Conservation (phyloP, 2,329 filamentous ascomycete genomes). For the Colletotrichum magnum region DNA sequence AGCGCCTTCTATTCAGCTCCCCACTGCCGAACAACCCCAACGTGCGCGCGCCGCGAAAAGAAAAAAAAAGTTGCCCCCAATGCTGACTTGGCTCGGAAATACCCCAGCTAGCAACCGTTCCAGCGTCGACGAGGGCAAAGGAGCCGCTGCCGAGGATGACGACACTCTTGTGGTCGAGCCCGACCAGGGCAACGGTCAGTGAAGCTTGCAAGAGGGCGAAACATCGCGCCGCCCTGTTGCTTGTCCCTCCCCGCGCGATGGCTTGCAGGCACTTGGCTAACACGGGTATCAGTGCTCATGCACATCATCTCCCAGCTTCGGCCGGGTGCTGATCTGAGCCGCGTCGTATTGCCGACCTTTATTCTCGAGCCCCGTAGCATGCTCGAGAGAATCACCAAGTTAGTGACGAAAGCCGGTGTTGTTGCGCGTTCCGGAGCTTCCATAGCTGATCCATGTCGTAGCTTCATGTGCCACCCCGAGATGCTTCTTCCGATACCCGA, state of each 20-base stretch:
- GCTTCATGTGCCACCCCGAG: conserved; percentile 99
- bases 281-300: conserved; percentile 77
- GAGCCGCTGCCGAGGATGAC: conserved; percentile 67
- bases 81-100: conserved; percentile 59
- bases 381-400: conserved; percentile 99
- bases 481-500: conserved; percentile 89
- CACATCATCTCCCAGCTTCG: conserved; percentile 98
- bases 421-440: conserved; percentile 3
- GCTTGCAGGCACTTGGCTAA: conserved; percentile 26
- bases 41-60: conserved; percentile 24
- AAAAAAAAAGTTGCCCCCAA: conserved; percentile 43
- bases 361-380: conserved; percentile 98
- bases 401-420: conserved; percentile 50
- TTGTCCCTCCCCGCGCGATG: not conserved
- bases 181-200: conserved; percentile 93
- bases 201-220: conserved; percentile 21
- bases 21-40: conserved; percentile 27
- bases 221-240: conserved; percentile 1
- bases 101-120: conserved; percentile 62
- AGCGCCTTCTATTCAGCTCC: conserved; percentile 29
- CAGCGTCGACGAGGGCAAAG: conserved; percentile 69
- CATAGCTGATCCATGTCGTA: conserved; percentile 53
- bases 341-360: conserved; percentile 95
- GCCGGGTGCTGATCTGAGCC: conserved; percentile 93
- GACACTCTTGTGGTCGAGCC: conserved; percentile 89